Evolutionary conservation across 202 grass and related monocot genomes (phyloP), one percentile per base, ranked within the genome.

Genomic region (Miscanthus sacchariflorus): DNA sequence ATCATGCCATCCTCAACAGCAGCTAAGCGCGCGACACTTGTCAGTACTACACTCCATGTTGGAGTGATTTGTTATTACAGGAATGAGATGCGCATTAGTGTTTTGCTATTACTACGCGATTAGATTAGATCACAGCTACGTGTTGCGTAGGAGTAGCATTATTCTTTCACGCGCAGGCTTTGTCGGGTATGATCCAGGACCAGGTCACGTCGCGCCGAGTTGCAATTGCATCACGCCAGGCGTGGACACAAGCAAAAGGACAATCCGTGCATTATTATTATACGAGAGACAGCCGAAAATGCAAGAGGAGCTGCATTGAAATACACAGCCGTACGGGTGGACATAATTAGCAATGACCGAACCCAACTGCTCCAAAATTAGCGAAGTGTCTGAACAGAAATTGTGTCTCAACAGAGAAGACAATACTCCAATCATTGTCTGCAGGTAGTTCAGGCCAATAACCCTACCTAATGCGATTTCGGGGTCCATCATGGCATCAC

Each of bases 101-200:
- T 9, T 49, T 70, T 8, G 67, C 28, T 39, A 14, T 3, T 19
- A 56, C 11, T 25, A 72, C 33, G 35, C 42, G 15, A 52, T 52
- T 52, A 2, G 69, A 61, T 59, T 28, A 33, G 28, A 70, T 17
- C 52, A 72, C 48, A 72, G 21, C 33, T 35, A 59, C 48, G 48
- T 50, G 14, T 44, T 38, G 36, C 36, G 36, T 38, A 38, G 36
- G 3, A 38, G 36, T 38, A 38, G 36, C 36, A 38, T 38, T 83
- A 64, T 83, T 83, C 52, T 45, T n/a, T n/a, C 58, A 10, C 7
- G 2, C 1, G 58, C 25, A 76, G 10, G 54, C 6, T 23, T 66
- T 36, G 71, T 76, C 58, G 27, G 70, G 70, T 75, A 45, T 42
- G 21, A 28, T 64, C 61, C 70, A 46, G 8, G 70, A 46, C 61